These are phyloP conservation scores for Piedraia hortae DNA, from an alignment of 2,329 filamentous ascomycete genomes.

Conservation along the genomic window DNA sequence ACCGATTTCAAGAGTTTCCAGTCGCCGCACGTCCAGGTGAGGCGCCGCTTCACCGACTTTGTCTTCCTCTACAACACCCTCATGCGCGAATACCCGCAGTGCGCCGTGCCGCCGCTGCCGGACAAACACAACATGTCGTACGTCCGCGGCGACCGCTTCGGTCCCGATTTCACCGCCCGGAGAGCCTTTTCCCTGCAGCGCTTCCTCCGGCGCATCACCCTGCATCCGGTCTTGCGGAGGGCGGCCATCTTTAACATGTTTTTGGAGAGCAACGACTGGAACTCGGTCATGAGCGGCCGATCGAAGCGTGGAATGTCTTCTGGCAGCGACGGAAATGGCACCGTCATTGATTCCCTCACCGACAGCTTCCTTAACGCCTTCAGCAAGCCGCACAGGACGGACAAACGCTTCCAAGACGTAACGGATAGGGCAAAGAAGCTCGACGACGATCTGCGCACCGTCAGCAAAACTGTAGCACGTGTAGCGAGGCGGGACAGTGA, in stretches of 20 bases:
- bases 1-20: conserved; percentile 88
- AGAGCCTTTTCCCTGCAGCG: conserved; percentile 75
- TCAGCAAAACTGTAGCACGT: conserved; percentile 84
- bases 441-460: conserved; percentile 71
- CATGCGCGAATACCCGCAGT: conserved; percentile 62
- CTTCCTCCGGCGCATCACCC: conserved; percentile 60
- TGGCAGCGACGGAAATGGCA: conserved; percentile 23
- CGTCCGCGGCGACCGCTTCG: conserved; percentile 85
- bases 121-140: conserved; percentile 99
- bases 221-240: conserved; percentile 70
- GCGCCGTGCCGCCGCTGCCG: conserved; percentile 76
- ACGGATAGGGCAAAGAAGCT: conserved; percentile 79
- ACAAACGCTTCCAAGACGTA: conserved; percentile 83
- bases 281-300: conserved; percentile 69
- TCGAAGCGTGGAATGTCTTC: conserved; percentile 30
- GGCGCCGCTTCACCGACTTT: conserved; percentile 91
- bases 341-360: conserved; percentile 82
- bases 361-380: conserved; percentile 96
- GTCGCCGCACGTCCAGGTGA: conserved; percentile 48
- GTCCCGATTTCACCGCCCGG: conserved; percentile 67
- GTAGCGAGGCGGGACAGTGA: conserved; percentile 72
- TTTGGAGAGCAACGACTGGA: conserved; percentile 85
- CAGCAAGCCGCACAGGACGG: conserved; percentile 82
- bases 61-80: conserved; percentile 87
- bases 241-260: conserved; percentile 65